Base-by-base conservation (phyloP, 495 filamentous ascomycete species). In the Opeltia flavorubescens region DNA sequence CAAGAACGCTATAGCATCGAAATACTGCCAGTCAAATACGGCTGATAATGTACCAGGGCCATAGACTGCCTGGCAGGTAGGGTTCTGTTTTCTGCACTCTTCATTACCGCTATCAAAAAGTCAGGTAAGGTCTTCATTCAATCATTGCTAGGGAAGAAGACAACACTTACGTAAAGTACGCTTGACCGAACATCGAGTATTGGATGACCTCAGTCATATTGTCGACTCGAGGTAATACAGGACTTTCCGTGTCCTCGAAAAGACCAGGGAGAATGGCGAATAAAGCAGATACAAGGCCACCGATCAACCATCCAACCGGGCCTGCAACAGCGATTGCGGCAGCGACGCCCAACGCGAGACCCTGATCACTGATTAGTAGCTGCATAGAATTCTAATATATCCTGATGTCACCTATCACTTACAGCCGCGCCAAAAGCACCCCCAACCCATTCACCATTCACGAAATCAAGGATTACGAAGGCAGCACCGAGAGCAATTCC, bases 401-500 rank as follows among this genome's bases (percentile, higher is more conserved):
- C n/a, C 30, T 9, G 30, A n/a, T 9, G 30, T 9, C 30, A n/a
- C 9, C 30, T 33, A 9, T 15, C 15, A 9, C 30, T 9, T 33
- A 33, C 30, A 25, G 47, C 25, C 8, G 26, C 48, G 23, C 47
- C 47, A 28, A 53, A 43, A 21, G 41, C 47, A 43, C 29, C 51
- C 17, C 50, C 49, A n/a, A 51, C 49, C 45, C 34, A 51, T 17
- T 43, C 34, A n/a, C 34, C 25, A 5, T 49, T 41, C 5, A 51
- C 49, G 18, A 51, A 51, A 21, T 51, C 49, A 15, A 51, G 33
- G 35, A 51, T 43, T n/a, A 51, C 45, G 29, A 51, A 51, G n/a
- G 46, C 46, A 47, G 45, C 45, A n/a, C 45, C 45, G 9, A 49
- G 24, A 24, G 9, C 49, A n/a, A 48, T 28, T 29, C 43, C 45